Evolutionary conservation across 192 early-diverging fungal genomes (phyloP), one percentile per base, ranked within the genome.

Genomic region (Endogone sp.): DNA sequence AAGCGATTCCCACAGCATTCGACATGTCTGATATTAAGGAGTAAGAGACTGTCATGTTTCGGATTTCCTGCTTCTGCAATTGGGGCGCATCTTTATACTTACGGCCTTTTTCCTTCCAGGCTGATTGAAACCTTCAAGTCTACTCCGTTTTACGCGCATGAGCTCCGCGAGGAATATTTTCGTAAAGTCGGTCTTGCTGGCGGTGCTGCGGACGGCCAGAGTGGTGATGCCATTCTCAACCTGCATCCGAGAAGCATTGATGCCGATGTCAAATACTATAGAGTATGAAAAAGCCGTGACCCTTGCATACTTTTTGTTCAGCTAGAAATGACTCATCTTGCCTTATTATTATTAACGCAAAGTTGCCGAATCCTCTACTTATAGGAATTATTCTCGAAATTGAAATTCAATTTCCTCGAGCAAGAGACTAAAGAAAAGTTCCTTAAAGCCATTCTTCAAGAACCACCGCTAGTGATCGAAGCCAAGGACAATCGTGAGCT

Each of bases 321-420:
- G n/a, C n/a, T n/a, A n/a, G n/a, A n/a, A n/a, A n/a, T n/a, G n/a
- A n/a, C n/a, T n/a, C n/a, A n/a, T n/a, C n/a, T n/a, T n/a, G n/a
- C n/a, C n/a, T n/a, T n/a, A n/a, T n/a, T n/a, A n/a, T n/a, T n/a
- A n/a, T n/a, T n/a, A n/a, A n/a, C n/a, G n/a, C n/a, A n/a, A n/a
- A n/a, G n/a, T n/a, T n/a, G 4, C 59, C 22, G 23, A 9, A 23
- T 60, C 20, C 59, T 6, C 20, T 20, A 57, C n/a, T 2, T 29
- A 16, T 26, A 86, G 82, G 81, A 82, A 26, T 75, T 81, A n/a
- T 84, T 86, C 60, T 66, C 72, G 29, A 86, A 86, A 67, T 70
- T 86, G 30, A 84, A 84, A 64, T 84, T 82, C 59, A 82, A 81
- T 59, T 84, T 77, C 66, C 70, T 86, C 28, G 85, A 86, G 68